Evolutionary conservation across 345 rosid species (phyloP), one percentile per base, ranked within the genome.

Genomic region (Pistacia integerrima): DNA sequence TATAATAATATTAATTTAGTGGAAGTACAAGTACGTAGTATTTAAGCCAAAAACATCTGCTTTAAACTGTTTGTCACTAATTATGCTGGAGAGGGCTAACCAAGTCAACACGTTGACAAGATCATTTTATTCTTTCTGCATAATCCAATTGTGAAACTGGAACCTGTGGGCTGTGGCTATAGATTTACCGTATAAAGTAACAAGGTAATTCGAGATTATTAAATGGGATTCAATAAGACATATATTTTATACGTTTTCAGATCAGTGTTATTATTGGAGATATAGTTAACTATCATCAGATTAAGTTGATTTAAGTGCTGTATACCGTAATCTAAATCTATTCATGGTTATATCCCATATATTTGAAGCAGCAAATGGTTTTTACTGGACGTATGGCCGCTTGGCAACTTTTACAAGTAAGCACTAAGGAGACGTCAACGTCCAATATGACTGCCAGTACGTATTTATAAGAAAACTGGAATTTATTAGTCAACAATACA

Each of bases 401-500:
- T 16, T 73, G 46, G 25, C 25, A 25, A 25, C 25, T 25, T 78
- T 78, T 52, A 67, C 57, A 25, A 49, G 70, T 60, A 61, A 60
- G 77, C 70, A 25, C 25, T 25, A 25, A 25, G 25, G 25, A 78
- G 57, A 68, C 44, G 17, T 73, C 11, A 67, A 30, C 56, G 64
- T 38, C 54, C 9, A 56, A 70, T 56, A 55, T 54, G 63, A 35
- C 63, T 35, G 74, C 74, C 55, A 14, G 20, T 4, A 18, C 17
- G 6, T 57, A 41, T 59, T 64, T 57, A 68, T 76, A 66, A 22
- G 8, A 68, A 36, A 41, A 74, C 55, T 33, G 4, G 16, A 49
- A 38, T 72, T 78, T 35, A 58, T 20, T 71, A 20, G 38, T 72
- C 73, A 46, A 75, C 30, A 28, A 9, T 59, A 41, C 66, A 72